Conservation (phyloP, 441 rosid genomes). For the Jatropha multifida region DNA sequence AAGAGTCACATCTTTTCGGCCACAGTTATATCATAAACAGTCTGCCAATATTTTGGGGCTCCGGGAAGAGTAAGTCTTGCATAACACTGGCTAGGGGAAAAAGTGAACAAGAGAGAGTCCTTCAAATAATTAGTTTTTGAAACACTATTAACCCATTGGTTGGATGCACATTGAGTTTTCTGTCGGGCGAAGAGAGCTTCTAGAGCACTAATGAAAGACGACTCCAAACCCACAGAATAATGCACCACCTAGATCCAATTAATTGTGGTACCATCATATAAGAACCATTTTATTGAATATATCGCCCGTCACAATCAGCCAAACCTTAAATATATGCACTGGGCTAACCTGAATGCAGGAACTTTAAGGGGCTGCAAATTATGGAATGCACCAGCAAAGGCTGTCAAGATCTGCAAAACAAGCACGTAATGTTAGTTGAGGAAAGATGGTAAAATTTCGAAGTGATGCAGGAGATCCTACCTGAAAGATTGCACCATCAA, state of each 20-base stretch:
- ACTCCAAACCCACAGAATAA: not conserved
- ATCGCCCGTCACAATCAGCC: not conserved
- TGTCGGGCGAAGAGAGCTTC: not conserved
- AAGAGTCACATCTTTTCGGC: not conserved
- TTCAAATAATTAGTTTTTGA: too few species aligned
- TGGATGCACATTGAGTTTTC: not conserved
- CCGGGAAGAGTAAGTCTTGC: not conserved
- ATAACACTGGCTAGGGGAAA: too few species aligned
- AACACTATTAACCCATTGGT: too few species aligned
- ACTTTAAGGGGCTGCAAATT: slow-evolving; percentile 87
- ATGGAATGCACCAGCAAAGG: slow-evolving; percentile 91
- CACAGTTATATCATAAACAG: not conserved
- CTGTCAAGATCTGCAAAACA: slow-evolving; percentile 66
- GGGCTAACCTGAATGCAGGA: slow-evolving; percentile 89
- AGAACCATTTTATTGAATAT: not conserved
- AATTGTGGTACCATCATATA: too few species aligned
- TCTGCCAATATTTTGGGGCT: not conserved
- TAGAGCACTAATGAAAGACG: slow-evolving; percentile 44
- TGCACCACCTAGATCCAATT: not conserved
- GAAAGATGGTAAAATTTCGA: not conserved
- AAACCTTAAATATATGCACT: slow-evolving; percentile 14
- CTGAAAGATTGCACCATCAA: slow-evolving; percentile 81
- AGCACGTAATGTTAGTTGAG: slow-evolving; percentile 17
- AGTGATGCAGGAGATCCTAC: slow-evolving; percentile 29
- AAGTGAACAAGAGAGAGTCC: too few species aligned